Evolutionary conservation across 176 grass and related monocot genomes (phyloP).

Genomic region (Aegilops tauschii): DNA sequence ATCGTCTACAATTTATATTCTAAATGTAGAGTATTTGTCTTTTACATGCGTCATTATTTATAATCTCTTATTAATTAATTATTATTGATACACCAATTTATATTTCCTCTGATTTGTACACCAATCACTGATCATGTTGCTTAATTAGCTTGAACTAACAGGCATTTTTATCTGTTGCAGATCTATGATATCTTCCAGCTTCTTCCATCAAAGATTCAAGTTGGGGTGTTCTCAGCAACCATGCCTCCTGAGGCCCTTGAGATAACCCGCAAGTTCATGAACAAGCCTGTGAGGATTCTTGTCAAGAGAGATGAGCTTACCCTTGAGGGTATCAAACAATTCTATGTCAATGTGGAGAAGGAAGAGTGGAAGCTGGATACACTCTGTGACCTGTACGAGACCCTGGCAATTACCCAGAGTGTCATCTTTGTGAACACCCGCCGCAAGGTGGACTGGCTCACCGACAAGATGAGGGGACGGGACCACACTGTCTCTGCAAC

Average conservation of each 20-base stretch:
- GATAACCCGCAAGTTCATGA: constrained; percentile 81
- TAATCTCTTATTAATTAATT: background rate
- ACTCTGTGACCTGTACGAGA: constrained; percentile 71
- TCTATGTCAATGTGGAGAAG: constrained; percentile 71
- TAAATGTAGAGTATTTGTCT: background rate
- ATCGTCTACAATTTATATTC: too few relatives aligned
- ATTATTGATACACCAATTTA: too few relatives aligned
- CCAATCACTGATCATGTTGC: too few relatives aligned
- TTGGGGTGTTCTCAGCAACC: constrained; percentile 81
- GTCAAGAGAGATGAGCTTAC: constrained; percentile 87
- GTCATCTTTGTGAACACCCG: constrained; percentile 87
- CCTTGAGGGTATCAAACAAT: constrained; percentile 82
- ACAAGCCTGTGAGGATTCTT: constrained; percentile 73
- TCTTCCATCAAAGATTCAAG: constrained; percentile 72
- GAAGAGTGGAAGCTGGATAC: constrained; percentile 89
- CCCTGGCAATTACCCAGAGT: constrained; percentile 75
- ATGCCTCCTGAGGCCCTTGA: constrained; percentile 84
- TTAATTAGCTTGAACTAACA: too few relatives aligned
- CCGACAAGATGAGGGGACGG: constrained; percentile 74
- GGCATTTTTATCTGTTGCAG: background rate
- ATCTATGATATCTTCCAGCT: constrained; percentile 88
- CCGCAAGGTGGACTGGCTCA: constrained; percentile 92
- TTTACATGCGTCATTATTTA: background rate
- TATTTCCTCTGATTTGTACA: too few relatives aligned
- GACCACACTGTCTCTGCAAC: constrained; percentile 82